Evolutionary conservation across 2,329 filamentous ascomycete genomes (phyloP), one percentile per base, ranked within the genome.

Genomic region (Fusarium irregulare): DNA sequence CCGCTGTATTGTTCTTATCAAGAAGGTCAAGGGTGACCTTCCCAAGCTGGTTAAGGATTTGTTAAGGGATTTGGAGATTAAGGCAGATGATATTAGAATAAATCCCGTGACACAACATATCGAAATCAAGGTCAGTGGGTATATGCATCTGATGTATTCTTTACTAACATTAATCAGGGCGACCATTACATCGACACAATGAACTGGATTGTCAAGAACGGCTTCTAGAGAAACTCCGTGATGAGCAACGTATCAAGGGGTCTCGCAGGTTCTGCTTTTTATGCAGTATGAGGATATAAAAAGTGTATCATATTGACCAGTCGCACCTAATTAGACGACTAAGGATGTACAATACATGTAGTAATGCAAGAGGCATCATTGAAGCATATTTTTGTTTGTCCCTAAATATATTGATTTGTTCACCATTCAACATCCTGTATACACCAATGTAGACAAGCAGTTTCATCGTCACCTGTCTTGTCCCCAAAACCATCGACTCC

Each of bases 1-100:
- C 70, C 85, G 90, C 76, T 88, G 89, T 74, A 81, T 92, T 75
- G 97, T 95, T 7, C 80, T 88, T 60, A 82, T 99, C 59, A 92
- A 93, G 78, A 94, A 92, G 80, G 86, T 95, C 51, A 89, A 93
- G 60, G 96, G 96, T 18, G 87, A 97, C 77, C 76, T 89, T 51
- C 79, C 83, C 32, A 86, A 83, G 5, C 78, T 98, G 69, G 85
- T 88, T 66, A 80, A 86, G 37, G 91, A 94, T 72, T 77, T 98
- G 60, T 81, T 84, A 40, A 76, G 81, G 21, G 86, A 84, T 13
- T 79, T 97, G 65, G 80, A 83, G 2, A 76, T 95, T 44, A 80
- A 85, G 25, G 77, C 84, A 51, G 82, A 86, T 16, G 82, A 89
- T 9, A 83, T 90, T 44, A 82, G 78, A 68, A 68, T 89, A 46